Conservation (phyloP, 257 asterid species). For the Buddleja alternifolia region DNA sequence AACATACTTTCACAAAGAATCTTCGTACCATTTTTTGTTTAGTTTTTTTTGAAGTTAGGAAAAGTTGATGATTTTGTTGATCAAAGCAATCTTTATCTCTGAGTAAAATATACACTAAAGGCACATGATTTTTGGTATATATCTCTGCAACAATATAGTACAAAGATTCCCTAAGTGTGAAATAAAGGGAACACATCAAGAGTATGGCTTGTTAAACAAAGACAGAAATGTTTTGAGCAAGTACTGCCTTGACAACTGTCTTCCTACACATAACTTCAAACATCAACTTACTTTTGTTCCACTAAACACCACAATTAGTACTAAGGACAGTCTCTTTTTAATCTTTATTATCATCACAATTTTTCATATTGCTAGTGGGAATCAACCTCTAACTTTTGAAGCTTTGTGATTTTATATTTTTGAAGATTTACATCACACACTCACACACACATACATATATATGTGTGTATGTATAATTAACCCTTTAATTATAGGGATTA, state of each 20-base stretch:
- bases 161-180: slow-evolving; percentile 49
- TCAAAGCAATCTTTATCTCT: no score
- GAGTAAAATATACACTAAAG: background rate
- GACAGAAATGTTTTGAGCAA: slow-evolving; percentile 32
- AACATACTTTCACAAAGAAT: no score
- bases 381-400: slow-evolving; percentile 32
- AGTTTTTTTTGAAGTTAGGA: no score
- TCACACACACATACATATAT: no score
- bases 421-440: slow-evolving; percentile 11
- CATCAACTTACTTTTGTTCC: slow-evolving; percentile 23
- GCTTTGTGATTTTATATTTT: background rate
- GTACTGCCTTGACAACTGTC: slow-evolving; percentile 40
- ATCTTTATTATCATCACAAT: slow-evolving; percentile 20
- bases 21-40: no score
- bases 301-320: slow-evolving; percentile 11
- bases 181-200: slow-evolving; percentile 46
- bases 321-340: slow-evolving; percentile 6
- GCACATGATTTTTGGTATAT: slow-evolving; percentile 34
- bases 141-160: no score
- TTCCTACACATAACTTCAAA: no score
- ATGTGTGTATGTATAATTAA: no score
- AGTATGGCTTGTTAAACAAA: slow-evolving; percentile 34
- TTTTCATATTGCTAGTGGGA: slow-evolving; percentile 30
- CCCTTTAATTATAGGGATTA: no score
- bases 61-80: no score